Conservation (phyloP, 208 protist genomes). For the Trypanosoma cruzi region DNA sequence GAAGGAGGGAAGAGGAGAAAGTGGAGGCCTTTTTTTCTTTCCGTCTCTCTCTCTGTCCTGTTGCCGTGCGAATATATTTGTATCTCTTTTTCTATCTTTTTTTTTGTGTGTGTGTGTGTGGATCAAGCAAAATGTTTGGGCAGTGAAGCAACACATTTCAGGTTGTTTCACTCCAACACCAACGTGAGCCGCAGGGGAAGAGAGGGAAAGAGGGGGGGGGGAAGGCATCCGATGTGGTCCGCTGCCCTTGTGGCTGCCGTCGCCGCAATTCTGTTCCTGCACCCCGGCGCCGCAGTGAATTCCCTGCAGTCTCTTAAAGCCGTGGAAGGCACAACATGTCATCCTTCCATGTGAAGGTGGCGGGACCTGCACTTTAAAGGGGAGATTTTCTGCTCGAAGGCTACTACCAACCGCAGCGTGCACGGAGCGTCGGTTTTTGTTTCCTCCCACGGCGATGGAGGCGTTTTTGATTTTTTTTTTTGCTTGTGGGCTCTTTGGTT, state of each 20-base stretch:
- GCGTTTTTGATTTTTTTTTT: slow-evolving; percentile 11
- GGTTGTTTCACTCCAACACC: not conserved
- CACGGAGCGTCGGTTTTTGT: slow-evolving; percentile 1
- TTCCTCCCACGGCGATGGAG: slow-evolving; percentile 15
- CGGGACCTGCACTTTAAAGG: slow-evolving; percentile 5
- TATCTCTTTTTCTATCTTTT: slow-evolving; percentile 10
- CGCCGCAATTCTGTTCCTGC: not conserved
- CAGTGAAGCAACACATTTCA: no score
- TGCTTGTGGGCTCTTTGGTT: slow-evolving; percentile 6
- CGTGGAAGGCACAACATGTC: slow-evolving; percentile 9
- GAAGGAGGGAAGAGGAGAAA: not conserved
- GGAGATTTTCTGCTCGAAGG: slow-evolving; percentile 7
- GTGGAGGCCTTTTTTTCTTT: not conserved
- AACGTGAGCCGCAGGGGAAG: no score
- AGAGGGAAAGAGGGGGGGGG: no score
- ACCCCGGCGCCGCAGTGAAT: not conserved
- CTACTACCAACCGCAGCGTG: slow-evolving; percentile 10
- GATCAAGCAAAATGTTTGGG: no score
- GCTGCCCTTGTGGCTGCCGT: not conserved
- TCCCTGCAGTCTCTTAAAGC: slow-evolving; percentile 10
- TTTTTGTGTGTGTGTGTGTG: slow-evolving; percentile 4
- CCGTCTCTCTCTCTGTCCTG: not conserved
- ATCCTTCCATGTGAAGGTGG: slow-evolving; percentile 14
- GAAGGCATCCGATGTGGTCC: no score
- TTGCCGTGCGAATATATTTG: no score